These are phyloP conservation scores for Teratosphaeria zuluensis DNA, from an alignment of 2,329 filamentous ascomycete genomes.

Conservation along the genomic window DNA sequence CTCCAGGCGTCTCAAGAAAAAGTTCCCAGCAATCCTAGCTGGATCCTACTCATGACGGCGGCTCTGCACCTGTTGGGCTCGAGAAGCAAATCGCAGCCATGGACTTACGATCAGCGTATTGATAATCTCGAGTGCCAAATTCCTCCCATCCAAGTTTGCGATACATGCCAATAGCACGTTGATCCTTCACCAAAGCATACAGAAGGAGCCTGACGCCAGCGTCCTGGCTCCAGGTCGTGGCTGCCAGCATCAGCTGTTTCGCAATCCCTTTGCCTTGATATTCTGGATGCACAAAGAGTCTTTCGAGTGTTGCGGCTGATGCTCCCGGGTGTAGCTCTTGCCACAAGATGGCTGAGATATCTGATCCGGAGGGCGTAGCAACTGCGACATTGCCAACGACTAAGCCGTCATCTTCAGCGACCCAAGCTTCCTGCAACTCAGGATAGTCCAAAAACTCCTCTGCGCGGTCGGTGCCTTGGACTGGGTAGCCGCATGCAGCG, in stretches of 20 bases:
- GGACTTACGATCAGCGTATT: not conserved
- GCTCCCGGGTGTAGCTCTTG: slow-evolving; percentile 4
- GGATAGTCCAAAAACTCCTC: slow-evolving; percentile 7
- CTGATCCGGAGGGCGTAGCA: slow-evolving; percentile 5
- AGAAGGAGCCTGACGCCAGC: slow-evolving; percentile 9
- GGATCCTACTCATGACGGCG: not conserved
- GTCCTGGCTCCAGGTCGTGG: slow-evolving; percentile 4
- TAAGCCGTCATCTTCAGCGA: slow-evolving; percentile 8
- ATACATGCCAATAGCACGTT: slow-evolving; percentile 16
- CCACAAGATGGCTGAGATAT: slow-evolving; percentile 13
- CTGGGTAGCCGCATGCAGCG: slow-evolving; percentile 16
- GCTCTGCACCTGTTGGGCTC: not conserved
- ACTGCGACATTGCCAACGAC: slow-evolving; percentile 14
- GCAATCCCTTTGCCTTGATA: slow-evolving; percentile 11
- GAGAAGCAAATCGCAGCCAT: not conserved
- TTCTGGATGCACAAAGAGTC: slow-evolving; percentile 17
- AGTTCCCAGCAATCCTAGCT: not conserved
- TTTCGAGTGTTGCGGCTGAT: slow-evolving; percentile 14
- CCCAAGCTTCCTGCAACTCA: slow-evolving; percentile 11
- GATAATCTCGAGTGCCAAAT: slow-evolving; percentile 6
- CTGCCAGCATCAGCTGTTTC: slow-evolving; percentile 10
- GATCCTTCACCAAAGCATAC: slow-evolving; percentile 17
- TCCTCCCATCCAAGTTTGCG: slow-evolving; percentile 14
- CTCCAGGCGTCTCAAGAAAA: not conserved
- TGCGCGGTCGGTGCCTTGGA: slow-evolving; percentile 15